Evolutionary conservation across 1,284 basidiomycete species (phyloP).

Genomic region (Thelephora terrestris): DNA sequence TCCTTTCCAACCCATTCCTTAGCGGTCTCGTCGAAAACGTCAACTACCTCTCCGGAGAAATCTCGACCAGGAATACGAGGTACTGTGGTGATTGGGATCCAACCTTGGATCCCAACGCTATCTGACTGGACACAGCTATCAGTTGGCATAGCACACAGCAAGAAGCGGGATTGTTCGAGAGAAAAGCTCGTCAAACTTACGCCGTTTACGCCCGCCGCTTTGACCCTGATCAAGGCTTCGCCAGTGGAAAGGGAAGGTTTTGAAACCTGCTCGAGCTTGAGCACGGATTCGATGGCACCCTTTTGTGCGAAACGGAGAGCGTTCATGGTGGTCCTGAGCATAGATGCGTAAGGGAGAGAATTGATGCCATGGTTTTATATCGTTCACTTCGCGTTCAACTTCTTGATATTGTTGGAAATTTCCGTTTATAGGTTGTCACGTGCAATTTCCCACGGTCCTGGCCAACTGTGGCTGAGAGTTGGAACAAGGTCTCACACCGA

Average conservation of each 20-base stretch:
- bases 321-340: conserved; percentile 15
- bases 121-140: not conserved
- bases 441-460: too few species aligned
- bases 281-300: conserved; percentile 19
- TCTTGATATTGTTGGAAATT: too few species aligned
- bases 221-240: conserved; percentile 23
- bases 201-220: conserved; percentile 23
- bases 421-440: too few species aligned
- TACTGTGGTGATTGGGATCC: conserved; percentile 22
- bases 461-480: too few species aligned
- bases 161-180: not conserved
- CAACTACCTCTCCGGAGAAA: conserved; percentile 24
- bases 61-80: conserved; percentile 22
- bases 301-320: conserved; percentile 23
- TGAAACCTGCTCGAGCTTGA: conserved; percentile 13
- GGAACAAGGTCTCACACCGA: too few species aligned
- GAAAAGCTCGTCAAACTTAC: conserved; percentile 12
- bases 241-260: conserved; percentile 19
- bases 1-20: conserved; percentile 19
- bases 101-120: conserved; percentile 1
- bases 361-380: too few species aligned
- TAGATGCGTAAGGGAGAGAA: not conserved
- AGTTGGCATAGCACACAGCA: not conserved
- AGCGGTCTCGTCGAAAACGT: conserved; percentile 16
- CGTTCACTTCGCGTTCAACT: too few species aligned